Base-by-base conservation (phyloP, 2,329 filamentous ascomycete species). In the Zasmidium cellare region DNA sequence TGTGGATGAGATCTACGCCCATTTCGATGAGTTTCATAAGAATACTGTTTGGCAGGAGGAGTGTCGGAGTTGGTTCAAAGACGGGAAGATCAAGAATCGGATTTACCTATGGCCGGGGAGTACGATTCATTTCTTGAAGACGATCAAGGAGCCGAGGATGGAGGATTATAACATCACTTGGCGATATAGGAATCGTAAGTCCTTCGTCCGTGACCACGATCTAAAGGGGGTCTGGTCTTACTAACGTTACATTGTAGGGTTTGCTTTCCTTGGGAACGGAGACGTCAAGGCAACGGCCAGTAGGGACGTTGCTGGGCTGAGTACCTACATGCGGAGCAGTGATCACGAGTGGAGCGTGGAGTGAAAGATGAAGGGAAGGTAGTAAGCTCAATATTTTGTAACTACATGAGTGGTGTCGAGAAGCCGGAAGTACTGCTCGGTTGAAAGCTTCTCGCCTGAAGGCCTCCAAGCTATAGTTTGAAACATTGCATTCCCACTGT, bases 51-150 rank as follows among this genome's bases (percentile, higher is more conserved):
- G 51, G 55, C 46, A 53, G 46, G 56, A 54, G 20, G 46, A 46
- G 23, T 55, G 56, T 47, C 46, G 56, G 16, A 58, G 56, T 51
- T 58, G 51, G 51, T 55, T 51, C 28, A 55, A 58, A 20, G 41
- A 58, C 22, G 51, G 47, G 1, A 51, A 55, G n/a, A 46, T 38
- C 22, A 46, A 58, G 51, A 46, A 35, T 16, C 20, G 56, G 46
- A 52, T 55, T 25, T 44, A 55, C 35, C 19, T 55, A 11, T 56
- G 28, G 77, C 77, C 51, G 25, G 57, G 60, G 55, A 53, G 57
- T 28, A 55, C 77, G 5, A 68, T 83, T n/a, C 79, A 82, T 65
- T 81, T 79, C 60, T 76, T 82, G 47, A 78, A 82, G 62, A 75
- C 76, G 6, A 63, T 83, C 46, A 71, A 72, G 55, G 75, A 81